Percentiles rank a stretch among this genome's conserved stretches.
Conservation (phyloP, 2,329 filamentous ascomycete genomes). For the Fusarium miscanthi region DNA sequence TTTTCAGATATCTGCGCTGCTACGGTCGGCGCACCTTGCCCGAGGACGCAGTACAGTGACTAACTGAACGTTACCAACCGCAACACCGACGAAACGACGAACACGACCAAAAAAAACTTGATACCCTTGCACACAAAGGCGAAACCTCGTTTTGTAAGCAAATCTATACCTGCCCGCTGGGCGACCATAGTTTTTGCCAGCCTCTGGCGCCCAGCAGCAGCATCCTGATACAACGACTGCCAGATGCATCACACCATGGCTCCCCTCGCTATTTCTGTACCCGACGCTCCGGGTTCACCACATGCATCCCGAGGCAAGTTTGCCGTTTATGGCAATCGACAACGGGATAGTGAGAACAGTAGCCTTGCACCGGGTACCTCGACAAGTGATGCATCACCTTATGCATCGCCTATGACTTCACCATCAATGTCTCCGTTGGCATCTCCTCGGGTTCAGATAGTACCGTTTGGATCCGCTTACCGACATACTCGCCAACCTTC, state of each 20-base stretch:
- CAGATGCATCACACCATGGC: conserved; percentile 30
- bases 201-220: conserved; percentile 41
- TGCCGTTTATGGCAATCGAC: conserved; percentile 33
- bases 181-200: conserved; percentile 40
- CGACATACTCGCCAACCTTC: conserved; percentile 36
- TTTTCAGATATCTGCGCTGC: conserved; percentile 30
- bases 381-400: conserved; percentile 39
- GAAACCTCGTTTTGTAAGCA: conserved; percentile 14
- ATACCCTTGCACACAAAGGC: conserved; percentile 30
- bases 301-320: conserved; percentile 37
- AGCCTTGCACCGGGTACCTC: conserved; percentile 34
- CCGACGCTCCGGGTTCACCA: conserved; percentile 34
- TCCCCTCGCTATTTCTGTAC: conserved; percentile 40
- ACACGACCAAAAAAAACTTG: conserved; percentile 13
- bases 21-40: conserved; percentile 28
- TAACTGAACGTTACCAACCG: conserved; percentile 33
- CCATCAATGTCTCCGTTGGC: conserved; percentile 37
- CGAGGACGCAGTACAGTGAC: conserved; percentile 31
- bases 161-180: conserved; percentile 27
- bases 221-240: conserved; percentile 15
- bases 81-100: conserved; percentile 29
- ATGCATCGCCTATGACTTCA: conserved; percentile 38
- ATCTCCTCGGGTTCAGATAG: conserved; percentile 39
- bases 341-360: conserved; percentile 36
- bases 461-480: conserved; percentile 40